Base-by-base conservation (phyloP, 2,329 filamentous ascomycete species). In the Penicillium sclerotigenum region DNA sequence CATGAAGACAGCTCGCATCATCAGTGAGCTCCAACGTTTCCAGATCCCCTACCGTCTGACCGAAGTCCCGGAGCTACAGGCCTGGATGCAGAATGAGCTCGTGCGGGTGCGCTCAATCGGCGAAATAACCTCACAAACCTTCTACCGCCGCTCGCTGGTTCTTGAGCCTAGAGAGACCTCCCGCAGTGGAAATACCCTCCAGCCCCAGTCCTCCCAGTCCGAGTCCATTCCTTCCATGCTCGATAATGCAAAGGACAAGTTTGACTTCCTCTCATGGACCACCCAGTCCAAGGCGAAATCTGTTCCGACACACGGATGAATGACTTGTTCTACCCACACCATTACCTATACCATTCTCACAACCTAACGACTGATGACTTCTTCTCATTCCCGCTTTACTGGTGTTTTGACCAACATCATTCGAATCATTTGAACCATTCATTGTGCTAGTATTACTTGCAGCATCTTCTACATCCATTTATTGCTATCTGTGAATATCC, bases 11-110 rank as follows among this genome's bases (percentile, higher is more conserved):
- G 92, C 93, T 43, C 94, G 92, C 75, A 95, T 97, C 69, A 96
- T 99, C 66, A 90, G 90, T 60, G 93, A 97, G 66, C 83, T 99
- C 8, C 94, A 99, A 73, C 87, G 92, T 18, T 97, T 97, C 78
- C 94, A 99, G 75, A 90, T 96, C 20, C 91, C 92, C 0, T 97
- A 97, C 72, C 84, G 88, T 7, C 82, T 99, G 18, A 83, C 83
- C 1, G 88, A 94, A 68, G 80, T 97, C 4, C 85, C 89, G 0
- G 93, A 97, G 66, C 82, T 99, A 71, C 93, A 97, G 71, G 87
- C 93, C 24, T 99, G 93, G 93, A 85, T 99, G 72, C 85, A 92
- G 59, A 82, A 85, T 22, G 89, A 97, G 72, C 86, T 97, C 48
- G 79, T 84, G 45, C 85, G 88, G 28, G 90, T 97, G 43, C 88